Evolutionary conservation across 2,329 filamentous ascomycete species (phyloP), one percentile per base, ranked within the genome.

Genomic region (Colletotrichum endophyticum): DNA sequence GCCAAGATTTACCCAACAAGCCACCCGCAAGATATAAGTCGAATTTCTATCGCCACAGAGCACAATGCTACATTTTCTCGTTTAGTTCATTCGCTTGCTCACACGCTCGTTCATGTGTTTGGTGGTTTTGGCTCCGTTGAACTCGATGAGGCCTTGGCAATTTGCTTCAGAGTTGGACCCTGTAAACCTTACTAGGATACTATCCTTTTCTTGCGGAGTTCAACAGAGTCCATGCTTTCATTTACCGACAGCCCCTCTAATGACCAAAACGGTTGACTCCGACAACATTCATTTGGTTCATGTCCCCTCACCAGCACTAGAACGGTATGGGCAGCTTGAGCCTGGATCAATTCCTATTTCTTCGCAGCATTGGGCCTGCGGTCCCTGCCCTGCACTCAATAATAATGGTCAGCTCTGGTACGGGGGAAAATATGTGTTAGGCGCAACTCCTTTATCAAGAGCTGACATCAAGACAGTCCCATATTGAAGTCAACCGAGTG

Each of bases 371-470:
- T 19, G 11, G 9, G 9, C n/a, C n/a, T 13, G 44, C 11, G 44
- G 6, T 2, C n/a, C 9, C 44, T 49, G 0, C 4, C n/a, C 19
- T 49, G n/a, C 44, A 12, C 11, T 22, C n/a, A 13, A 53, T 13
- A 3, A 22, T 13, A 2, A 53, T 8, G n/a, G 6, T 22, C 19
- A 22, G n/a, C n/a, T 53, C n/a, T 7, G n/a, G 6, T 53, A 53
- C 1, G 44, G 3, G 2, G 1, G 44, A 13, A 4, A 13, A 8
- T 25, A 53, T 6, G 2, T 53, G 6, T 22, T 22, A 22, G 6
- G 44, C 6, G n/a, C 44, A 13, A 15, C 0, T 7, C 6, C 12
- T 2, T 8, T 0, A 13, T 53, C n/a, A 53, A 53, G 11, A 22
- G 44, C n/a, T 53, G 2, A 53, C 9, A n/a, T 1, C 19, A 13